phyloP scores from a whole-genome alignment of 2,329 filamentous ascomycete genomes.

The Hymenoscyphus fructigenus region DNA sequence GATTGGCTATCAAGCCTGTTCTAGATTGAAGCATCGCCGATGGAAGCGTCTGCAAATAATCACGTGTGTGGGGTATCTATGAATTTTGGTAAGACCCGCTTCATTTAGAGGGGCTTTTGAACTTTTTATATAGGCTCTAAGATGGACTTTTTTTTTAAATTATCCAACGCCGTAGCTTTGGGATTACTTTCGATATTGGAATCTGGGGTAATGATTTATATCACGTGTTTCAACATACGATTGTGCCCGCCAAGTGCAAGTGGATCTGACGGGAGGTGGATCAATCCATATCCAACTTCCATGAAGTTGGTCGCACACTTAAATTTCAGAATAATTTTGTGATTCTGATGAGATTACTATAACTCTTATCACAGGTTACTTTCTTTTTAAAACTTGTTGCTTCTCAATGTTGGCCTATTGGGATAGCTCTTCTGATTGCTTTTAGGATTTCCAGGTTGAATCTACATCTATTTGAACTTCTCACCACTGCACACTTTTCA shows the following conservation, averaged over 20 bases:
- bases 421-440: background rate
- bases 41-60: background rate
- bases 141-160: no score
- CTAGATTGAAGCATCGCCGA: background rate
- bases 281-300: background rate
- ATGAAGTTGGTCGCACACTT: background rate
- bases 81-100: background rate
- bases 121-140: no score
- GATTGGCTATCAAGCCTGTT: background rate
- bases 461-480: background rate
- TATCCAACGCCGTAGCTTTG: no score
- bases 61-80: background rate
- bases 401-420: background rate
- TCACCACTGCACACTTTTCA: background rate
- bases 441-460: background rate
- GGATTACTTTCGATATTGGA: background rate
- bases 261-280: background rate
- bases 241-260: background rate
- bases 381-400: background rate
- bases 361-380: background rate
- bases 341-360: background rate
- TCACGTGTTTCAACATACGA: no score
- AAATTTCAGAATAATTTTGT: background rate
- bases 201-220: background rate
- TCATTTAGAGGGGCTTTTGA: background rate